A percentile compares a stretch with the other conserved stretches of the same genome.
Conservation (phyloP, 768 basidiomycete species). For the Psilocybe cubensis region DNA sequence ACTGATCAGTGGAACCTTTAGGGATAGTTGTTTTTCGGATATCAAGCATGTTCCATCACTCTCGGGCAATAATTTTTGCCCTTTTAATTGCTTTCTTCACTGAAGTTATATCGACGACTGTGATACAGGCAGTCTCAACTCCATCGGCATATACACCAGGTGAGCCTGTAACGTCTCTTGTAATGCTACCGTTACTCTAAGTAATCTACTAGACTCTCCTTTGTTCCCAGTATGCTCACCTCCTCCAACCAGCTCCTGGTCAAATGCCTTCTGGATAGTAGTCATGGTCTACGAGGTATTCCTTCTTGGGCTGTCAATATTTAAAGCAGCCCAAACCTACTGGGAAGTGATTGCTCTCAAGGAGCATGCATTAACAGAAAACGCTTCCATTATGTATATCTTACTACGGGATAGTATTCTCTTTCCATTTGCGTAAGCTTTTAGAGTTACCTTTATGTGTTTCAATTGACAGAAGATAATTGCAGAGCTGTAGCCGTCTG, state of each 20-base stretch:
- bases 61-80: background rate
- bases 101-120: background rate
- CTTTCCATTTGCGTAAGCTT: constrained; percentile 1
- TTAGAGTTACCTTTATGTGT: too few species aligned
- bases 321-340: background rate
- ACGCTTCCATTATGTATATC: constrained; percentile 1
- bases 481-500: background rate
- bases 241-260: constrained; percentile 2
- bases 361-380: background rate
- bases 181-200: background rate
- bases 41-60: constrained; percentile 9
- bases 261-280: constrained; percentile 3
- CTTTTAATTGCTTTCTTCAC: constrained; percentile 2
- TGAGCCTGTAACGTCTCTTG: background rate
- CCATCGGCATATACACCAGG: background rate
- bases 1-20: background rate
- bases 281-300: background rate
- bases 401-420: constrained; percentile 4
- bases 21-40: constrained; percentile 5
- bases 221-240: background rate
- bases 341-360: background rate
- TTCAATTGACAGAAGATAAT: too few species aligned
- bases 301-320: background rate
- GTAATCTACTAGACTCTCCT: background rate
- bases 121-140: background rate